Evolutionary conservation across 192 early-diverging fungal genomes (phyloP), one percentile per base, ranked within the genome.

Genomic region (Coemansia sp.): DNA sequence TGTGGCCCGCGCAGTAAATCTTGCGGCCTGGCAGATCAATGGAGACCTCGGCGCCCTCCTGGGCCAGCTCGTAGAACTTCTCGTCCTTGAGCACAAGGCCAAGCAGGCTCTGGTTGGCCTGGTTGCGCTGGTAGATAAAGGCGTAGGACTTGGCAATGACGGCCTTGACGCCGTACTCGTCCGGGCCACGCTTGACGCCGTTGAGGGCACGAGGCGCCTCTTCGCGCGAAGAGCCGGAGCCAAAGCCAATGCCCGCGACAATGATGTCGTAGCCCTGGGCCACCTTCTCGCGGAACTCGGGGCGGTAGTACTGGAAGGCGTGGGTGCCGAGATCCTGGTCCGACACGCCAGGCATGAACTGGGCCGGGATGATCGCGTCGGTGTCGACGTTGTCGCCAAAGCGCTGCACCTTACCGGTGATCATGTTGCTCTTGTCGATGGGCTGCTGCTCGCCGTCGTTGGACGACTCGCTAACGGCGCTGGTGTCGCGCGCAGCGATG

Each of bases 61-160:
- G 81, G 13, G 88, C 89, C 24, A 87, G 75, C 53, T 84, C 78
- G 66, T 91, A 91, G 79, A 91, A 91, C 34, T 84, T 74, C 16
- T 90, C 88, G 67, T 91, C 87, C 46, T 78, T 83, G 52, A 91
- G 74, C 24, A 85, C 83, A 49, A 91, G 85, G 61, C 90, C 90
- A 53, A 90, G 82, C 13, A 91, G 83, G n/a, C 87, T 86, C 85
- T 88, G 87, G 74, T 91, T 91, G 68, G 86, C 84, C 82, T 91
- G 90, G 84, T 91, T 91, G 72, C 90, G 85, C 54, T 84, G 83
- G 69, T 91, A 91, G 71, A 91, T 91, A 65, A 88, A 91, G 0
- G 90, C 88, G 65, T 85, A 91, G 30, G 87, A 88, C 75, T 89
- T 91, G 36, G 90, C 90, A 62, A 91, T 90, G 24, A 91, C 89